These are phyloP conservation scores for Abrus pulchellus DNA, from an alignment of 306 rosid genomes.

Conservation along the genomic window DNA sequence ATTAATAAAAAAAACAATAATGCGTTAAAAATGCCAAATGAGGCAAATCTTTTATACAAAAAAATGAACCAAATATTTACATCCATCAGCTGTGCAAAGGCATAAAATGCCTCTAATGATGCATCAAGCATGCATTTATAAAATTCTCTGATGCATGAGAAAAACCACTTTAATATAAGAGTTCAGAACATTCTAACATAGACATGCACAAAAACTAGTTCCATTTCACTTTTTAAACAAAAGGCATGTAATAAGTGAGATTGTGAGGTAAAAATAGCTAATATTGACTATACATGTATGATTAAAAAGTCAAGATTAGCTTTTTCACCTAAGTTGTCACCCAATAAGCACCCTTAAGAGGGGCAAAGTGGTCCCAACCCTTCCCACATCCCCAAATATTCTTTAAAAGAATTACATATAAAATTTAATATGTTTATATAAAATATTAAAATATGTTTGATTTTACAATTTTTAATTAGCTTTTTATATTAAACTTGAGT, in stretches of 20 bases:
- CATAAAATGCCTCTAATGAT: slow-evolving; percentile 10
- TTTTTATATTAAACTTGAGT: too few relatives aligned
- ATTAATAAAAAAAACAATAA: slow-evolving; percentile 21
- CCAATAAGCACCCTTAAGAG: background rate
- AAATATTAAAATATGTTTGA: too few relatives aligned
- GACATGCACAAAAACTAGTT: background rate
- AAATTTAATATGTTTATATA: too few relatives aligned
- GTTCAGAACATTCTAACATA: background rate
- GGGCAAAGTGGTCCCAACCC: too few relatives aligned
- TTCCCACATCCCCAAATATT: too few relatives aligned
- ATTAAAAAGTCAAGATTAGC: background rate
- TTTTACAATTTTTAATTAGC: too few relatives aligned
- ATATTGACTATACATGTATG: background rate
- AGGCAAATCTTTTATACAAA: slow-evolving; percentile 19
- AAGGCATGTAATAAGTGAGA: background rate
- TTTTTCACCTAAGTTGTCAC: background rate
- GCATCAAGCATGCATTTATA: slow-evolving; percentile 26
- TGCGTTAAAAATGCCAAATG: slow-evolving; percentile 26
- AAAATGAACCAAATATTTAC: slow-evolving; percentile 27
- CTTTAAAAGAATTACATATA: too few relatives aligned
- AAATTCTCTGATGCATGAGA: slow-evolving; percentile 21
- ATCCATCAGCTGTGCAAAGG: slow-evolving; percentile 12
- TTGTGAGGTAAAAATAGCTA: background rate
- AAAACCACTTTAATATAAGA: background rate
- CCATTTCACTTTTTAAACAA: slow-evolving; percentile 18